Evolutionary conservation across 2,329 filamentous ascomycete species (phyloP).

Genomic region (Xylaria sp.): DNA sequence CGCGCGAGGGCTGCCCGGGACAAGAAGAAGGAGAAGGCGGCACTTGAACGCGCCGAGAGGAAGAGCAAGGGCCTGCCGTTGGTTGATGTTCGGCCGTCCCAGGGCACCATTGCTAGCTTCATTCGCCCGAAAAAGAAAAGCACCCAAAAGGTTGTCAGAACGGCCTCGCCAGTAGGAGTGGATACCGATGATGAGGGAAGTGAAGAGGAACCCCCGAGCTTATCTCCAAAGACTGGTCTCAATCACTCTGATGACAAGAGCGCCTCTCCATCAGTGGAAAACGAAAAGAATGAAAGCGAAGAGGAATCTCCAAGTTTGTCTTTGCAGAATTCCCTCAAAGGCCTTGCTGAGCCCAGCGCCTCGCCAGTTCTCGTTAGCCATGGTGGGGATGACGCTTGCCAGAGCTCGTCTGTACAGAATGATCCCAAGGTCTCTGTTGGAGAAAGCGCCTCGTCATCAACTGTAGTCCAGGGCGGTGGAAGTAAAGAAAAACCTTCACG

Average conservation of each 20-base stretch:
- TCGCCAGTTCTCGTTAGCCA: no score
- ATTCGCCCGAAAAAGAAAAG: slow-evolving; percentile 29
- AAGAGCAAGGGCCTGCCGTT: slow-evolving; percentile 49
- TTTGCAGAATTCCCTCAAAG: not conserved
- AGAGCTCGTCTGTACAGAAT: not conserved
- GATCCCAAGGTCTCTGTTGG: not conserved
- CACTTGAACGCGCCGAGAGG: slow-evolving; percentile 44
- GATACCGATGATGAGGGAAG: not conserved
- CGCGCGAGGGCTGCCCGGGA: slow-evolving; percentile 48
- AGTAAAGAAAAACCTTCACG: not conserved
- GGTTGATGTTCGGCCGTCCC: slow-evolving; percentile 50
- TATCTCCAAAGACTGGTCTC: slow-evolving; percentile 29
- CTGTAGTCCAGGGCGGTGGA: not conserved
- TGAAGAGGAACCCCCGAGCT: not conserved
- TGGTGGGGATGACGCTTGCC: no score
- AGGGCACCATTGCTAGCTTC: slow-evolving; percentile 53
- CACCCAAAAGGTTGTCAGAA: slow-evolving; percentile 1
- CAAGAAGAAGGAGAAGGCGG: slow-evolving; percentile 51
- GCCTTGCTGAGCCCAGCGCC: no score
- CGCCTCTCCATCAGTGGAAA: not conserved
- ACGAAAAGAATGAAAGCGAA: not conserved
- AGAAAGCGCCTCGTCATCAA: not conserved
- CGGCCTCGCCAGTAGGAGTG: not conserved
- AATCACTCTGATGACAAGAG: not conserved
- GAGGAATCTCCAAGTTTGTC: not conserved